Base-by-base conservation (phyloP, 2,329 filamentous ascomycete species). In the Malbranchea cinnamomea region DNA sequence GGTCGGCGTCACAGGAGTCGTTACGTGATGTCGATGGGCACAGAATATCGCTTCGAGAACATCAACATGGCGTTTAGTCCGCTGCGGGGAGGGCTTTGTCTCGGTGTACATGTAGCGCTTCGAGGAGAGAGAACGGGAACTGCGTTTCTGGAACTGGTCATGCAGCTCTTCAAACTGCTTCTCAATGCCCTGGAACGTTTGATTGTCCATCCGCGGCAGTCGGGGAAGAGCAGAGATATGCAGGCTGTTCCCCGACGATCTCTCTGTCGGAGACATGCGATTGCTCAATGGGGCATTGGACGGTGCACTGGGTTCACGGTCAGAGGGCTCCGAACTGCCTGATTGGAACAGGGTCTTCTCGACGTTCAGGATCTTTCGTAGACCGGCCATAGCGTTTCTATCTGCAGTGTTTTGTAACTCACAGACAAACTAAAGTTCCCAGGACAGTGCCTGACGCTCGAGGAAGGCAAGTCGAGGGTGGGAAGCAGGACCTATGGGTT, bases 161-260 rank as follows among this genome's bases (percentile, higher is more conserved):
- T 57, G 52, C 30, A 55, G 38, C 37, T 50, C 43, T 35, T 57
- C 51, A 30, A 55, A 54, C 32, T 58, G 50, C 33, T 45, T 50
- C 26, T 57, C 53, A 23, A 58, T 51, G 10, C 47, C 47, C n/a
- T 51, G 43, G 35, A 52, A 56, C 25, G 50, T 45, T 25, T 46
- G 44, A 16, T 32, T 33, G 7, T 45, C 44, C 26, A 46, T 42
- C 30, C 48, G 41, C 24, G 45, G 33, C n/a, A 35, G 35, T 15
- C 35, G 39, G 13, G 43, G 36, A 22, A 11, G 23, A 22, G 7
- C 23, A 23, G 14, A 13, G 23, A 6, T 31, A 11, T 20, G 27
- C 27, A 16, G 13, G 14, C 11, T 26, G 30, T 21, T n/a, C 16
- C 20, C 14, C 10, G 18, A 19, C 30, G 8, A 18, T n/a, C n/a